These are phyloP conservation scores for Lagerstroemia speciosa DNA, from an alignment of 345 rosid species.

Conservation along the genomic window DNA sequence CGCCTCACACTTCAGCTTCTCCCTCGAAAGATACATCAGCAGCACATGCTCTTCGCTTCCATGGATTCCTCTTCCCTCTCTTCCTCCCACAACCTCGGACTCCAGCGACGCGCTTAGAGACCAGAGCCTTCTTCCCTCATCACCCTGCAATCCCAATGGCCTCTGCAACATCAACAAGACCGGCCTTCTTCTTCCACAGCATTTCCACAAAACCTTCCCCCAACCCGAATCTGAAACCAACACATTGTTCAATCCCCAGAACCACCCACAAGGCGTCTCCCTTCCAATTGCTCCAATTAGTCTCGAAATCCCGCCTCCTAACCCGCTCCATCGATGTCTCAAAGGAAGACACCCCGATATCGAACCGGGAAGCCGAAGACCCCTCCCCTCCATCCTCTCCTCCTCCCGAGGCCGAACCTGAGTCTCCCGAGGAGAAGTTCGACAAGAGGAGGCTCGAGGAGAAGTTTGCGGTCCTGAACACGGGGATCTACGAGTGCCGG, in stretches of 20 bases:
- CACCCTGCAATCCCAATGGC: conserved; percentile 34
- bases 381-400: conserved; percentile 3
- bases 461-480: conserved; percentile 87
- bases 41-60: conserved; percentile 21
- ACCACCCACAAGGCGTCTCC: conserved; percentile 8
- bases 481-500: conserved; percentile 88
- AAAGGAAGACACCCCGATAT: conserved; percentile 49
- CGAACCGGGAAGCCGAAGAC: conserved; percentile 14
- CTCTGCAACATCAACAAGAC: conserved; percentile 48
- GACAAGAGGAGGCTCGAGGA: conserved; percentile 60
- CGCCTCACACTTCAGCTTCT: conserved; percentile 10
- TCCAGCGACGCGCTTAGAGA: conserved; percentile 2
- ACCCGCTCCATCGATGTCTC: conserved; percentile 55
- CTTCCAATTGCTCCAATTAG: conserved; percentile 6
- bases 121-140: neutral
- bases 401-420: conserved; percentile 9
- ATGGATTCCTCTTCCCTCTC: conserved; percentile 30
- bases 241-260: neutral
- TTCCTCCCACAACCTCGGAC: conserved; percentile 8
- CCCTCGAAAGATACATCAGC: no score
- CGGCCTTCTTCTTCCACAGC: conserved; percentile 49
- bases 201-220: conserved; percentile 10
- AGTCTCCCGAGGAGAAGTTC: conserved; percentile 8
- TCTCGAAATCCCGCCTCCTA: conserved; percentile 14
- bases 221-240: neutral